A percentile compares a stretch with the other conserved stretches of the same genome.
Evolutionary conservation across 2,329 filamentous ascomycete genomes (phyloP).

Genomic region (Pseudogymnoascus sp.): DNA sequence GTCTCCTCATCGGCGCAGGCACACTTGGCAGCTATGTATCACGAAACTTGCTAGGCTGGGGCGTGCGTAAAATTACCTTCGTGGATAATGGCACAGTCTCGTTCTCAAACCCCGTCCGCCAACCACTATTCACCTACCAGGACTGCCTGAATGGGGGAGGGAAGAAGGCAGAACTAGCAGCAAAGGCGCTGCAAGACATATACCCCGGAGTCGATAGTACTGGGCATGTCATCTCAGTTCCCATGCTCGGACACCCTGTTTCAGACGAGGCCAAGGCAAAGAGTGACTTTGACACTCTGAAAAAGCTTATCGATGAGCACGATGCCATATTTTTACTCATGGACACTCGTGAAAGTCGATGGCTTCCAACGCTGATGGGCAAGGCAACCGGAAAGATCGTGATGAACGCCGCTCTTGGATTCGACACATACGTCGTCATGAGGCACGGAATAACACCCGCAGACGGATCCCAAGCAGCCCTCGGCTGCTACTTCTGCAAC

Average conservation of each 20-base stretch:
- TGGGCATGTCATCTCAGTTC: slow-evolving; percentile 77
- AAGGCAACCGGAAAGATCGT: slow-evolving; percentile 91
- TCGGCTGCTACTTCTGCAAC: slow-evolving; percentile 98
- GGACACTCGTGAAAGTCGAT: slow-evolving; percentile 90
- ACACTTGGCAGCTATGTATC: slow-evolving; percentile 93
- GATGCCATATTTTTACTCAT: slow-evolving; percentile 95
- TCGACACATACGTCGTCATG: slow-evolving; percentile 97
- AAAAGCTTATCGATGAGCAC: slow-evolving; percentile 70
- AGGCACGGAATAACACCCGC: slow-evolving; percentile 68
- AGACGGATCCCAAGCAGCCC: slow-evolving; percentile 52
- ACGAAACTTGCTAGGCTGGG: slow-evolving; percentile 89
- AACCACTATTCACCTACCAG: slow-evolving; percentile 83
- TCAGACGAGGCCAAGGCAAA: slow-evolving; percentile 62
- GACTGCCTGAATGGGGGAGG: slow-evolving; percentile 83
- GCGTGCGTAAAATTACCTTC: slow-evolving; percentile 89
- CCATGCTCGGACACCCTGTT: slow-evolving; percentile 91
- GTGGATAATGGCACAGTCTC: slow-evolving; percentile 90
- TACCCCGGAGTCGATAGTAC: slow-evolving; percentile 82
- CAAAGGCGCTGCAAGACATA: slow-evolving; percentile 72
- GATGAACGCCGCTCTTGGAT: slow-evolving; percentile 91
- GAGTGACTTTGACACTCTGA: slow-evolving; percentile 67
- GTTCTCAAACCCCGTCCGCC: slow-evolving; percentile 92
- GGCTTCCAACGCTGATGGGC: slow-evolving; percentile 93
- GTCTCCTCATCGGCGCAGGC: slow-evolving; percentile 82
- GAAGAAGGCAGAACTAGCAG: slow-evolving; percentile 74